Percentiles rank a stretch among this genome's conserved stretches.
Conservation (phyloP, 148 eudicot genomes). For the Rhododendron kiyosumense region DNA sequence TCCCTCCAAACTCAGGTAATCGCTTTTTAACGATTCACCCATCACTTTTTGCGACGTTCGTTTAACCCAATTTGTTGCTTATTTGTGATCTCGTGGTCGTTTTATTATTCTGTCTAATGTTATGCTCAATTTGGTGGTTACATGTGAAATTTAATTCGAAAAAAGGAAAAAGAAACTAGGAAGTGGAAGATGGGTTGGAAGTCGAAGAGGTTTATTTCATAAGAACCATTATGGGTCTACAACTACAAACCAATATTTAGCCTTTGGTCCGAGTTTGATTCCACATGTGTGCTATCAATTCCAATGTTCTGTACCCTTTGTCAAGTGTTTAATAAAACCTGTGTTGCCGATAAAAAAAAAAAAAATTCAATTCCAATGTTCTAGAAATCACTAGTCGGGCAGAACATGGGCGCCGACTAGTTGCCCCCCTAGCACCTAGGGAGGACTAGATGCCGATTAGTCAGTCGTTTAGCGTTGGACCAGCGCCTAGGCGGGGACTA, state of each 20-base stretch:
- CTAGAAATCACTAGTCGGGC: background rate
- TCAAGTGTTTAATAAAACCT: too few relatives aligned
- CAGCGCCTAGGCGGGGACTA: background rate
- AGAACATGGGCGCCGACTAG: too few relatives aligned
- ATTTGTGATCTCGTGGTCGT: background rate
- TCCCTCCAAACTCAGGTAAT: conserved; percentile 32
- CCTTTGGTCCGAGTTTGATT: background rate
- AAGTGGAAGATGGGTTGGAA: background rate
- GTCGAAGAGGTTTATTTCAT: background rate
- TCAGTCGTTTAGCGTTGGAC: background rate
- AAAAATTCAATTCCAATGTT: background rate
- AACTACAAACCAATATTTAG: background rate
- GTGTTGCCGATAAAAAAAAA: too few relatives aligned
- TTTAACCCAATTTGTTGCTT: background rate
- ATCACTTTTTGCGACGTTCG: background rate
- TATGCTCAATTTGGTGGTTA: background rate
- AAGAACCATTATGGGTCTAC: background rate
- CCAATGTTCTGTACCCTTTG: too few relatives aligned
- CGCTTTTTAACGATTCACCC: too few relatives aligned
- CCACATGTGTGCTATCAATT: background rate
- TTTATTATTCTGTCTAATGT: background rate
- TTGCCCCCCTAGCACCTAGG: too few relatives aligned
- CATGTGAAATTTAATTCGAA: background rate
- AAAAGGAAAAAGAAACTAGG: background rate
- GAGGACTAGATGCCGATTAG: background rate